A percentile compares a stretch with the other conserved stretches of the same genome.
Evolutionary conservation across 345 rosid species (phyloP).

Genomic region (Hypericum perforatum): DNA sequence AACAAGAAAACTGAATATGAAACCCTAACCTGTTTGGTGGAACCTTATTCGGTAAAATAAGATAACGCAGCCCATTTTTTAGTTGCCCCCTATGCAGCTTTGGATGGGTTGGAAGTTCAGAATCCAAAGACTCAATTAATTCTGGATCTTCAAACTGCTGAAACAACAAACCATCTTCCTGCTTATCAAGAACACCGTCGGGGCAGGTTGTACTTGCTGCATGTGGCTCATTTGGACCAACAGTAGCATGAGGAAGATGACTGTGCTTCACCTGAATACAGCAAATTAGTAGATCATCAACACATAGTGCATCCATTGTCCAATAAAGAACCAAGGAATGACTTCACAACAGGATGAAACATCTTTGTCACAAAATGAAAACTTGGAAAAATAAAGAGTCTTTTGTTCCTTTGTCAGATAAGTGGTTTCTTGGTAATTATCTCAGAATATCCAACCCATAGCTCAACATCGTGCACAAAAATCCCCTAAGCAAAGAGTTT

Average conservation of each 20-base stretch:
- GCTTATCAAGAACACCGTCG: slow-evolving; percentile 65
- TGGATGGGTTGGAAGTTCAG: slow-evolving; percentile 83
- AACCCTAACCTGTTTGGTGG: slow-evolving; percentile 73
- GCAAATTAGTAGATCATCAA: slow-evolving; percentile 2
- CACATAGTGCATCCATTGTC: not conserved
- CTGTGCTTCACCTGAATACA: slow-evolving; percentile 37
- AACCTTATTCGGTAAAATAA: slow-evolving; percentile 92
- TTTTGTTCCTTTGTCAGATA: too few relatives aligned
- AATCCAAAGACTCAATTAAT: slow-evolving; percentile 46
- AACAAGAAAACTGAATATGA: not conserved
- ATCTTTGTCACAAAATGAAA: too few relatives aligned
- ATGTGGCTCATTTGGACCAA: slow-evolving; percentile 98
- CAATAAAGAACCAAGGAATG: not conserved
- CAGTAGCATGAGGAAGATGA: slow-evolving; percentile 51
- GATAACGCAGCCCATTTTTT: slow-evolving; percentile 92
- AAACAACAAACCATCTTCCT: slow-evolving; percentile 44
- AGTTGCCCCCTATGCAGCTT: slow-evolving; percentile 72
- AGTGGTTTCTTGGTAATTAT: too few relatives aligned
- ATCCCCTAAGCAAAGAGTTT: too few relatives aligned
- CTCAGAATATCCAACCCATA: too few relatives aligned
- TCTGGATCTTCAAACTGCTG: slow-evolving; percentile 37
- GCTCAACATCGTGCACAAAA: too few relatives aligned
- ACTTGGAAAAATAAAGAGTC: too few relatives aligned
- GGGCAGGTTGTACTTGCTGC: slow-evolving; percentile 84
- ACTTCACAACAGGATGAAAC: not conserved